These are phyloP conservation scores for Lablab purpureus DNA, from an alignment of 306 rosid species.

Conservation along the genomic window DNA sequence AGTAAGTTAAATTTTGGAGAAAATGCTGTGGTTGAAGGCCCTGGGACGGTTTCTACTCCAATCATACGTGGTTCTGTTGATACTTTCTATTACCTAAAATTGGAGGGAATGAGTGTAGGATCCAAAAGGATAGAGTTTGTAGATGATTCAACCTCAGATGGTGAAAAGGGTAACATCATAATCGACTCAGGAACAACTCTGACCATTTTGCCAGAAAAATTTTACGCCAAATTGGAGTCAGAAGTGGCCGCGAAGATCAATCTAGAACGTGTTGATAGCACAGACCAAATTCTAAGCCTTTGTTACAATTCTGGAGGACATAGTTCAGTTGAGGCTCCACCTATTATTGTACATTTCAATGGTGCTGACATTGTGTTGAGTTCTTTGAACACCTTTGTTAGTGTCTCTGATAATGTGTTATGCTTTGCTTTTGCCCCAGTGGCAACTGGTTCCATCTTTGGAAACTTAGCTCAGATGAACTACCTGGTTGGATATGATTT, in stretches of 20 bases:
- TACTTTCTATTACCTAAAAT: conserved; percentile 6
- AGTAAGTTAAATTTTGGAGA: conserved; percentile 9
- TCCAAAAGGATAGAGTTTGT: neutral
- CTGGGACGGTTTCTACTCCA: neutral
- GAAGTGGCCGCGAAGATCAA: neutral
- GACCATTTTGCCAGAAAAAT: neutral
- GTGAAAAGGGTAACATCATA: neutral
- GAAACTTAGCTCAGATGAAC: neutral
- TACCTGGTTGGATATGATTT: neutral
- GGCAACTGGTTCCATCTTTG: neutral
- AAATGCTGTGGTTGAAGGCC: neutral
- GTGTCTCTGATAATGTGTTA: neutral
- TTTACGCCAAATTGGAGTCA: neutral
- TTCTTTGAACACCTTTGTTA: neutral
- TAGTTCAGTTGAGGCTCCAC: neutral
- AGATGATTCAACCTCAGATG: neutral
- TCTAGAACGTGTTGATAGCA: neutral
- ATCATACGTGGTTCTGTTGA: neutral
- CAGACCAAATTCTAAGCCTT: neutral
- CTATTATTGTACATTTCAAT: neutral
- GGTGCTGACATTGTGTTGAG: neutral
- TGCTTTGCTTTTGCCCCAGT: conserved; percentile 1
- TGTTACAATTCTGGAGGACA: neutral
- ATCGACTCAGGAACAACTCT: conserved; percentile 15
- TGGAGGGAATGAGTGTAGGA: conserved; percentile 1